Percentiles rank a stretch among this genome's conserved stretches.
phyloP scores from a whole-genome alignment of 164 flowering plant species.

The Vitis cinerea region DNA sequence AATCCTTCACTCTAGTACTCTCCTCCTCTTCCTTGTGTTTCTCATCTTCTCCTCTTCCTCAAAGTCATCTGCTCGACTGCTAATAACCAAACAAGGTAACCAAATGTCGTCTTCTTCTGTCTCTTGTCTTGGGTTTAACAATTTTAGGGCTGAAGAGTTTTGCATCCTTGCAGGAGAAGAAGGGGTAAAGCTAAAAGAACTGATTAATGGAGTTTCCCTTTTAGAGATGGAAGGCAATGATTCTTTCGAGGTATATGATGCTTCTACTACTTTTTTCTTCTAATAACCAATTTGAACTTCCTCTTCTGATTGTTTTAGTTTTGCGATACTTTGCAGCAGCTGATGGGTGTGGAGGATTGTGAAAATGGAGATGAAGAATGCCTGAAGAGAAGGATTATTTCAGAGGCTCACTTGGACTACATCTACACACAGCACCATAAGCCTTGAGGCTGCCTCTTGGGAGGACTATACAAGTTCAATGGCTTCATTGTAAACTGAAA shows the following conservation, averaged over 20 bases:
- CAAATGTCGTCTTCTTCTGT: not conserved
- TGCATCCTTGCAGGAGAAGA: constrained; percentile 20
- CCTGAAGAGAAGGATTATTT: constrained; percentile 50
- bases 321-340: constrained; percentile 17
- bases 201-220: constrained; percentile 9
- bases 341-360: constrained; percentile 55
- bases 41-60: constrained; percentile 18
- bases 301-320: not conserved
- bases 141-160: not conserved
- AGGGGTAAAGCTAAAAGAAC: constrained; percentile 10
- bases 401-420: constrained; percentile 80
- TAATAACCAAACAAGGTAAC: constrained; percentile 22
- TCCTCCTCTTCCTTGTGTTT: constrained; percentile 13
- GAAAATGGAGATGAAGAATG: constrained; percentile 53
- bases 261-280: not conserved
- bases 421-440: constrained; percentile 68
- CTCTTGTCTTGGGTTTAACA: not conserved
- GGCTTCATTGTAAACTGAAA: not conserved
- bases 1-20: constrained; percentile 9
- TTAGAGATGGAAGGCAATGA: constrained; percentile 15
- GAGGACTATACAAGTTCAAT: not conserved
- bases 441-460: constrained; percentile 20
- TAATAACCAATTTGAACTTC: not conserved
- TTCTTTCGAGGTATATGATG: constrained; percentile 17
- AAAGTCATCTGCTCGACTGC: constrained; percentile 16